Base-by-base conservation (phyloP, 352 stramenopile species). In the Globisporangium alternatum region DNA sequence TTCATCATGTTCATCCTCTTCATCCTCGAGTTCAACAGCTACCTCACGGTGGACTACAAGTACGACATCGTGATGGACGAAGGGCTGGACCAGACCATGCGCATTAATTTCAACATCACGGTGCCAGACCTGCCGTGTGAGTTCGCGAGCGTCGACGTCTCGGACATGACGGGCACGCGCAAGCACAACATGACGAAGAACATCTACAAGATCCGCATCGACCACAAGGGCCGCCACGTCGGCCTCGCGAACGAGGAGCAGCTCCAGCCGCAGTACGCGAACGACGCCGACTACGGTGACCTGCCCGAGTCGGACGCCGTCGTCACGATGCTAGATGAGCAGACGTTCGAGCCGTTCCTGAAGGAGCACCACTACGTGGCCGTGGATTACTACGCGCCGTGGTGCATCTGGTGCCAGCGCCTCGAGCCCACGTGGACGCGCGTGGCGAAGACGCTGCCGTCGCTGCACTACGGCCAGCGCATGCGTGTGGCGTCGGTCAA, bases 51-150 rank as follows among this genome's bases (percentile, higher is more conserved):
- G 31, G 84, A 91, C 62, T 92, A 95, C 77, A 84, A 91, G 72
- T 91, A 93, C 71, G 83, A 93, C 65, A 94, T 95, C 68, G 85
- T 95, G 47, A 93, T 96, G 82, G 89, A 96, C 76, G 80, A 95
- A 60, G 82, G 78, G 2, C 71, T 95, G 28, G 83, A 94, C 69
- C 77, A 91, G 71, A 94, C 76, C 47, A 86, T 96, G 72, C 89
- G 93, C 60, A 97, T 99, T 55, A 99, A 99, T 76, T 99, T 99
- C 71, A 99, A 99, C 80, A 98, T 99, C 70, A 99, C 96, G 35
- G 84, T 99, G 51, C 88, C 98, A 35, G 94, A 99, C 77, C 67
- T 99, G 21, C 95, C 97, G 25, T 99, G 97, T 75, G 96, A 99
- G 76, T 99, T 97, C 70, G 94, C 98, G 9, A 90, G 76, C 22